Evolutionary conservation across 1,139 yeast species (phyloP).

Genomic region (Candida anutae): DNA sequence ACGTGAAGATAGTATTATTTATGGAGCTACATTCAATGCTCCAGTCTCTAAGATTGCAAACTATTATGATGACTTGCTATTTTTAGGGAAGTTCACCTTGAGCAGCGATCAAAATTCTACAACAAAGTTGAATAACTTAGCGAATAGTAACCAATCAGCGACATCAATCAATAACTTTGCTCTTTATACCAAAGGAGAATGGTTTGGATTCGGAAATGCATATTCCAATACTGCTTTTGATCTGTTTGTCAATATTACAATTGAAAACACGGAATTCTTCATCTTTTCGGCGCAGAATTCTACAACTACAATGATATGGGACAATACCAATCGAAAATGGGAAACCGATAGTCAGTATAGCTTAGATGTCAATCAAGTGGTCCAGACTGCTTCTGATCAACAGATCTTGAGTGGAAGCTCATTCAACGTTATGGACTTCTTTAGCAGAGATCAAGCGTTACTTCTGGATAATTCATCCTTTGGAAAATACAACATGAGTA

Average conservation of each 20-base stretch:
- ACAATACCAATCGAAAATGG: constrained; percentile 27
- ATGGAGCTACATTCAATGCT: constrained; percentile 26
- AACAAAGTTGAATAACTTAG: constrained; percentile 18
- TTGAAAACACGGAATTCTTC: constrained; percentile 28
- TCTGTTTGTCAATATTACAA: constrained; percentile 28
- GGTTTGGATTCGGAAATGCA: constrained; percentile 36
- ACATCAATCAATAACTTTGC: constrained; percentile 29
- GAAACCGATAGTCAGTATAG: constrained; percentile 23
- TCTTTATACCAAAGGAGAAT: constrained; percentile 15
- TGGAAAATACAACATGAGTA: constrained; percentile 15
- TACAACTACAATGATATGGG: constrained; percentile 29
- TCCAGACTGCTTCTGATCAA: constrained; percentile 15
- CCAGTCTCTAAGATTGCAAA: constrained; percentile 18
- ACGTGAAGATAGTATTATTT: constrained; percentile 15
- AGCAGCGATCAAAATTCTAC: constrained; percentile 12
- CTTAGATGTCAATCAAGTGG: constrained; percentile 30
- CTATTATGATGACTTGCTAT: constrained; percentile 16
- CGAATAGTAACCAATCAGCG: constrained; percentile 21
- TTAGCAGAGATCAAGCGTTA: constrained; percentile 24
- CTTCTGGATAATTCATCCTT: constrained; percentile 16
- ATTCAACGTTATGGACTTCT: constrained; percentile 31
- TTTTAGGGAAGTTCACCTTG: constrained; percentile 28
- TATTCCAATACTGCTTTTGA: constrained; percentile 9
- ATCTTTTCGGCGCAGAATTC: constrained; percentile 23
- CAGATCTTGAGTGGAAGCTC: constrained; percentile 33